phyloP scores from a whole-genome alignment of 768 basidiomycete species.

The Mycena alexandri region DNA sequence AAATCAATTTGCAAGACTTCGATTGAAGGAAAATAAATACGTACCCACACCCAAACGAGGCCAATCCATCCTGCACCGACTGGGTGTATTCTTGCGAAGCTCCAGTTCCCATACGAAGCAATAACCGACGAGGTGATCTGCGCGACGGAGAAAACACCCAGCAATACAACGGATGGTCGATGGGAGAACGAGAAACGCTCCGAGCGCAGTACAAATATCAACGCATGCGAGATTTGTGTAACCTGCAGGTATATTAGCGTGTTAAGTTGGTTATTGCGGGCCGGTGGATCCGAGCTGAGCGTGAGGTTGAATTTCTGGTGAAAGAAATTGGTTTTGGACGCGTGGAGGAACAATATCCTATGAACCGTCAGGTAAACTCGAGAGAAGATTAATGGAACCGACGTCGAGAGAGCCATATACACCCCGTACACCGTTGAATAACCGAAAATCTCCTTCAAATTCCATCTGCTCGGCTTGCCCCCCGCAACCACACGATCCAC shows the following conservation, averaged over 20 bases:
- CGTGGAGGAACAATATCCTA: slow-evolving; percentile 71
- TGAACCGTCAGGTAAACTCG: background rate
- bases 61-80: slow-evolving; percentile 96
- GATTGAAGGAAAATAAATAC: slow-evolving; percentile 44
- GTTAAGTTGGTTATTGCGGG: slow-evolving; percentile 81
- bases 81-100: slow-evolving; percentile 86
- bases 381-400: slow-evolving; percentile 1
- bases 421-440: slow-evolving; percentile 95
- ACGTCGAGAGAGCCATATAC: slow-evolving; percentile 94
- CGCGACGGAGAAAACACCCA: slow-evolving; percentile 90
- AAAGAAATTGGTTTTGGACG: slow-evolving; percentile 90
- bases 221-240: slow-evolving; percentile 96
- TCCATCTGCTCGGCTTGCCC: slow-evolving; percentile 92
- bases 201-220: slow-evolving; percentile 94
- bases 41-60: slow-evolving; percentile 95
- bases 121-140: slow-evolving; percentile 96
- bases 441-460: slow-evolving; percentile 94
- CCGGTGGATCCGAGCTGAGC: slow-evolving; percentile 53
- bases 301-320: slow-evolving; percentile 82
- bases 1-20: slow-evolving; percentile 6
- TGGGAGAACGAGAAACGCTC: slow-evolving; percentile 96
- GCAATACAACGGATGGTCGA: slow-evolving; percentile 87
- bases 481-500: slow-evolving; percentile 96
- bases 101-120: slow-evolving; percentile 92
- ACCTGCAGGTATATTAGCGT: slow-evolving; percentile 95